Percentiles rank a stretch among this genome's conserved stretches.
Conservation (phyloP, 2,329 filamentous ascomycete species). For the Fusarium pseudocircinatum region DNA sequence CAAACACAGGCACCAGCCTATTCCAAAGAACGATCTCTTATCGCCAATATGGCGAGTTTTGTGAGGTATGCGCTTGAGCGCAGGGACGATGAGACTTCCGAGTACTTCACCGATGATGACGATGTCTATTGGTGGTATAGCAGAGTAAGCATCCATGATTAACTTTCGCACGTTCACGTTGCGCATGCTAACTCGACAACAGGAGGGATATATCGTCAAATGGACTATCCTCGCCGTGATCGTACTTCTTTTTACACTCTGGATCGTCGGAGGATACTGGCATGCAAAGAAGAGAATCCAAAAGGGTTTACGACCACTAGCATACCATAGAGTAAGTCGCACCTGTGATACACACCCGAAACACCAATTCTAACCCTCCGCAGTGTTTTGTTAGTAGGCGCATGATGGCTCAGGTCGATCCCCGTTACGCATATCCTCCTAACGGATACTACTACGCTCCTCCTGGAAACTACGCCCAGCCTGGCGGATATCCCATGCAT, state of each 20-base stretch:
- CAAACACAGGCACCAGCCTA: slow-evolving; percentile 2
- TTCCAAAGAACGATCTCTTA: background rate
- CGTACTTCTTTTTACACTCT: slow-evolving; percentile 66
- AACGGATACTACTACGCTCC: slow-evolving; percentile 53
- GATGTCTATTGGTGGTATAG: slow-evolving; percentile 45
- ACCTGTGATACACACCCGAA: background rate
- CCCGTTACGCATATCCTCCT: slow-evolving; percentile 58
- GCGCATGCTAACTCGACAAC: slow-evolving; percentile 9
- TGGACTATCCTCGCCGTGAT: slow-evolving; percentile 75
- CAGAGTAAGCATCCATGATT: slow-evolving; percentile 35
- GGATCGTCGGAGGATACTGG: slow-evolving; percentile 73
- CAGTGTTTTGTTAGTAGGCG: slow-evolving; percentile 64
- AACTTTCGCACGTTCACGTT: background rate
- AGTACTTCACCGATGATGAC: slow-evolving; percentile 23
- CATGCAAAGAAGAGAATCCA: slow-evolving; percentile 75
- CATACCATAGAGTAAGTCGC: slow-evolving; percentile 72
- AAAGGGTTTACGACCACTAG: slow-evolving; percentile 71
- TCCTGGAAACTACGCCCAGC: slow-evolving; percentile 36
- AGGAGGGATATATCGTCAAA: slow-evolving; percentile 74
- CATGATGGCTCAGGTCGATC: slow-evolving; percentile 58
- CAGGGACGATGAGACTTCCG: slow-evolving; percentile 19
- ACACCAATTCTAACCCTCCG: slow-evolving; percentile 1
- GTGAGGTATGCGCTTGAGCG: slow-evolving; percentile 29
- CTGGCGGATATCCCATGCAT: slow-evolving; percentile 43
- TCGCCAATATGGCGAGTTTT: slow-evolving; percentile 31